phyloP scores from a whole-genome alignment of 352 stramenopile genomes.

The Phytopythium oedochilum region DNA sequence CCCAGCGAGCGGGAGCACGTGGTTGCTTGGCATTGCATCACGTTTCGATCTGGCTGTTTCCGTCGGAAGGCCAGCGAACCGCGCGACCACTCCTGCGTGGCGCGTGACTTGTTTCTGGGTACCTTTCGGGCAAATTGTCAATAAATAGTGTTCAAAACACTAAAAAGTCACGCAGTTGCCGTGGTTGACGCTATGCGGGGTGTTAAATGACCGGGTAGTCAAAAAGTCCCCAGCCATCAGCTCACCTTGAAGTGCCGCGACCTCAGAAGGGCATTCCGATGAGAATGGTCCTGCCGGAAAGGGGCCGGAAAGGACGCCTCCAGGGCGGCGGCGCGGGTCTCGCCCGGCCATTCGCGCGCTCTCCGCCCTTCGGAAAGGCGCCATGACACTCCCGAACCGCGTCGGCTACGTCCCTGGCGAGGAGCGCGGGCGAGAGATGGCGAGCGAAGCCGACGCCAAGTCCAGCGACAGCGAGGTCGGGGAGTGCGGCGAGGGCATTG shows the following conservation, averaged over 20 bases:
- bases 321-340: background rate
- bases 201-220: background rate
- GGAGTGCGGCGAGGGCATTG: background rate
- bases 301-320: background rate
- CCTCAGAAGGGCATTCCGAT: too few species aligned
- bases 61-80: background rate
- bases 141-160: background rate
- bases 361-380: background rate
- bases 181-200: background rate
- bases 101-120: background rate
- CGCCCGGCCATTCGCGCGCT: constrained; percentile 10
- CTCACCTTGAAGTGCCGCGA: too few species aligned
- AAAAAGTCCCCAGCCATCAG: background rate
- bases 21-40: constrained; percentile 7
- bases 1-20: constrained; percentile 9
- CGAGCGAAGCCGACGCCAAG: background rate
- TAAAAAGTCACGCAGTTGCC: too few species aligned
- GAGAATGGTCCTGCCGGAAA: too few species aligned
- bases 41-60: background rate
- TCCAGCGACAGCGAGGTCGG: background rate
- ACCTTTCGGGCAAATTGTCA: background rate
- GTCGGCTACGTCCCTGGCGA: constrained; percentile 40
- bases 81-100: background rate
- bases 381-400: constrained; percentile 68
- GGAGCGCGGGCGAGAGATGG: constrained; percentile 25